Evolutionary conservation across 1,284 basidiomycete genomes (phyloP).

Genomic region (Mrakiaceae sp.): DNA sequence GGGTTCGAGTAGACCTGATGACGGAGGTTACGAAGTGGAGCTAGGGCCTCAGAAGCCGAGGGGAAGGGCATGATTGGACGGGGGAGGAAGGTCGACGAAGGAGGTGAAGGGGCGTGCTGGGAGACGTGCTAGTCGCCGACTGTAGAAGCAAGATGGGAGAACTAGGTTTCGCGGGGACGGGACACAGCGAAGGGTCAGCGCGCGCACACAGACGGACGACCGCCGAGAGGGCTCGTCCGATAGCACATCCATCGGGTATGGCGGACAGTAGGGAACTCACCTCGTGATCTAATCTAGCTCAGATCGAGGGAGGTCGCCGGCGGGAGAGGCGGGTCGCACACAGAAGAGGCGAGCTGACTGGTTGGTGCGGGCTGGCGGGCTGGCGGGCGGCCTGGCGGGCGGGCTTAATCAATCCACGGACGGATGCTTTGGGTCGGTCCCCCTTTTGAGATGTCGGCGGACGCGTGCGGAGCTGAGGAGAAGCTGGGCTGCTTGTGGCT

Average conservation of each 20-base stretch:
- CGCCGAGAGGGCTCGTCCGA: neutral
- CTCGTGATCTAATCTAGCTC: neutral
- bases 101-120: neutral
- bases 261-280: neutral
- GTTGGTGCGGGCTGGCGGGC: no score
- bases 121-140: neutral
- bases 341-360: neutral
- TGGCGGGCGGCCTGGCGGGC: no score
- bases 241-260: neutral
- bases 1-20: conserved; percentile 15
- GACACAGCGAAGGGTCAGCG: neutral
- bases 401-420: no score
- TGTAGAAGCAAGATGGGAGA: neutral
- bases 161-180: neutral
- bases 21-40: neutral
- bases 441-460: no score
- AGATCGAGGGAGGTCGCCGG: neutral
- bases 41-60: conserved; percentile 5
- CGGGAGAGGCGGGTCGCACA: neutral
- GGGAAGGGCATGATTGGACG: neutral
- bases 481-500: no score
- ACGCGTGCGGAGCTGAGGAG: no score
- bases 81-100: neutral
- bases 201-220: neutral
- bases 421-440: no score